Base-by-base conservation (phyloP, 1,284 basidiomycete genomes). In the Boletus sp. region DNA sequence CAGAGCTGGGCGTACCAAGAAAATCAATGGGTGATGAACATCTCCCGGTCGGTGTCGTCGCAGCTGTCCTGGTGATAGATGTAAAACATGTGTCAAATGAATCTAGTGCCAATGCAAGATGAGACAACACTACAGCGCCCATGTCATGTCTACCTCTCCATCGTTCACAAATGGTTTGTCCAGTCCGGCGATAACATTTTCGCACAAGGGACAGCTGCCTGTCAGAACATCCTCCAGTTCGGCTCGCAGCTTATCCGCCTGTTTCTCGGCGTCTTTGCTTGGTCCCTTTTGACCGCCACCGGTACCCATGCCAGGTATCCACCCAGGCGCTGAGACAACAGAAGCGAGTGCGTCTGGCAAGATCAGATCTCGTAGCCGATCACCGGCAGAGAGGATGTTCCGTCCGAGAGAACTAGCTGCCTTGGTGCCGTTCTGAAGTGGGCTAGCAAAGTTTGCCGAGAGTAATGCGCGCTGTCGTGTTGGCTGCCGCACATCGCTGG, bases 161-260 rank as follows among this genome's bases (percentile, higher is more conserved):
- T 85, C 80, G 58, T 77, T 75, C 39, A 94, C 78, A 64, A 96
- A 96, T 13, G 91, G 84, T 67, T 81, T 87, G 66, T 97, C 92
- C 56, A 97, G 68, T 6, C 88, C 86, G 6, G 78, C 82, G 30
- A 97, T 78, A 8, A 91, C 83, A 50, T 88, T 86, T 66, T 96
- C 93, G 66, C 94, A 97, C 51, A 96, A 69, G 23, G 93, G 91
- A 71, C 94, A 97, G 51, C 77, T 87, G 55, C 85, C 83, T 9
- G 92, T 88, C 35, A 98, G 73, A 47, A 96, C 68, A 44, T 91
- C 88, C 58, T 97, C 94, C 60, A 97, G 65, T 71, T 95, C 92
- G 41, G 74, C 74, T 54, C 88, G 75, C 61, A 91, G 59, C 63
- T 78, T 82, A 66, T 88, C 86, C 39, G 73, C 69, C 60, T 81